Evolutionary conservation across 2,329 filamentous ascomycete genomes (phyloP).

Genomic region (Nigrospora sphaerica): DNA sequence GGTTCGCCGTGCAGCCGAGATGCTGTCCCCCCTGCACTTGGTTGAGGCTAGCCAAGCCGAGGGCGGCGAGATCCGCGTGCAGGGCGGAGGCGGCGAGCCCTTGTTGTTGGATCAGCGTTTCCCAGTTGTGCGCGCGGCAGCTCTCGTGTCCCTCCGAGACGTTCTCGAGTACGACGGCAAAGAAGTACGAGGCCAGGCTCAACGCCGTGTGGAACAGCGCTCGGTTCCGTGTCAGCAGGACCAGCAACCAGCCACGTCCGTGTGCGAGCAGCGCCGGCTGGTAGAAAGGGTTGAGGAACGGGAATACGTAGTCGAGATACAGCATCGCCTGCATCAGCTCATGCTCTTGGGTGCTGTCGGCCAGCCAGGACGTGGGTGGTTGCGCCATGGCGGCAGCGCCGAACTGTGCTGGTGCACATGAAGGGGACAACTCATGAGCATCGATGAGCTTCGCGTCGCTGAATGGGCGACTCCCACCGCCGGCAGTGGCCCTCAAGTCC

Average conservation of each 20-base stretch:
- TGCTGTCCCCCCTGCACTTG: neutral
- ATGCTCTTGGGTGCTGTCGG: neutral
- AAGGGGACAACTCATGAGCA: neutral
- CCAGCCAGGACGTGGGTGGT: neutral
- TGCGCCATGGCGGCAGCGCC: neutral
- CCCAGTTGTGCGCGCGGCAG: conserved; percentile 26
- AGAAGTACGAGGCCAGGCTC: conserved; percentile 51
- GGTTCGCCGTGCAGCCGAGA: conserved; percentile 9
- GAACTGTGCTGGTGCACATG: neutral
- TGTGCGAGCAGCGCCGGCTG: conserved; percentile 45
- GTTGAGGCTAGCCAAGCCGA: conserved; percentile 11
- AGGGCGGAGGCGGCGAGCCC: conserved; percentile 36
- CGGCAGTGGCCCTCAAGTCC: too few species aligned
- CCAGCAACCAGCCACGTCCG: conserved; percentile 55
- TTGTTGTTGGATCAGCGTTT: conserved; percentile 35
- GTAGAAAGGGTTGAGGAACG: conserved; percentile 58
- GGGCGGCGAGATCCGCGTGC: conserved; percentile 29
- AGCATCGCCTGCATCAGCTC: conserved; percentile 40
- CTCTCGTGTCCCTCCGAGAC: conserved; percentile 23
- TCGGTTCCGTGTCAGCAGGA: conserved; percentile 48
- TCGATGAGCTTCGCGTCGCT: neutral
- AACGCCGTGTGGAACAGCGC: conserved; percentile 50
- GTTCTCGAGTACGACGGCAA: conserved; percentile 35
- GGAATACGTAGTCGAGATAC: conserved; percentile 56
- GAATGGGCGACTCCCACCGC: too few species aligned